Evolutionary conservation across 768 basidiomycete species (phyloP).

Genomic region (Brasilioporus rufonigricans): DNA sequence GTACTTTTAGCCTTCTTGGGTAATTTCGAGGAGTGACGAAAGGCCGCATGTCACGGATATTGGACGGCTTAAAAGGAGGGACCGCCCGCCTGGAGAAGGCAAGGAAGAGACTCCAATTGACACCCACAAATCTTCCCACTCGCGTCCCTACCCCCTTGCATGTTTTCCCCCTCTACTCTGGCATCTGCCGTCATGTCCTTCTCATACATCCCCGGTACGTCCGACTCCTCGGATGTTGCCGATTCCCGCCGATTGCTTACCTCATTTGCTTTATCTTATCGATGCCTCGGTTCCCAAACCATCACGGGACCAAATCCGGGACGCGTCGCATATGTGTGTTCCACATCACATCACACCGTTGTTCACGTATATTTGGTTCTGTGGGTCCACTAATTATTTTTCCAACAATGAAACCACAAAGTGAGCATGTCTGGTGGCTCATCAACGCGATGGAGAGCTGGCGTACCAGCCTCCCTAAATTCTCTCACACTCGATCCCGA

Average conservation of each 20-base stretch:
- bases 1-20: slow-evolving; percentile 22
- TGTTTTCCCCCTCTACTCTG: slow-evolving; percentile 1
- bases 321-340: slow-evolving; percentile 16
- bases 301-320: slow-evolving; percentile 10
- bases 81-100: slow-evolving; percentile 11
- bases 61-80: slow-evolving; percentile 28
- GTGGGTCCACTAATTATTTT: slow-evolving; percentile 35
- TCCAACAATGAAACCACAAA: slow-evolving; percentile 25
- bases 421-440: slow-evolving; percentile 26
- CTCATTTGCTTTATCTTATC: slow-evolving; percentile 26
- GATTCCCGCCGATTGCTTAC: slow-evolving; percentile 18
- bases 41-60: slow-evolving; percentile 16
- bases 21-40: slow-evolving; percentile 23
- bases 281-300: background rate
- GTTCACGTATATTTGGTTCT: slow-evolving; percentile 32
- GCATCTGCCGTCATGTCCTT: background rate
- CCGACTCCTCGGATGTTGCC: slow-evolving; percentile 13
- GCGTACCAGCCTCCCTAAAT: slow-evolving; percentile 3
- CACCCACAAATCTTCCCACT: background rate
- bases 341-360: slow-evolving; percentile 15
- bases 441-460: slow-evolving; percentile 14
- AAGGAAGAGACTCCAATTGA: slow-evolving; percentile 7
- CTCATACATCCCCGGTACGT: slow-evolving; percentile 4
- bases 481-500: slow-evolving; percentile 12
- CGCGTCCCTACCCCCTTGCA: background rate